phyloP scores from a whole-genome alignment of 306 rosid genomes.

The Begonia peltatifolia region DNA sequence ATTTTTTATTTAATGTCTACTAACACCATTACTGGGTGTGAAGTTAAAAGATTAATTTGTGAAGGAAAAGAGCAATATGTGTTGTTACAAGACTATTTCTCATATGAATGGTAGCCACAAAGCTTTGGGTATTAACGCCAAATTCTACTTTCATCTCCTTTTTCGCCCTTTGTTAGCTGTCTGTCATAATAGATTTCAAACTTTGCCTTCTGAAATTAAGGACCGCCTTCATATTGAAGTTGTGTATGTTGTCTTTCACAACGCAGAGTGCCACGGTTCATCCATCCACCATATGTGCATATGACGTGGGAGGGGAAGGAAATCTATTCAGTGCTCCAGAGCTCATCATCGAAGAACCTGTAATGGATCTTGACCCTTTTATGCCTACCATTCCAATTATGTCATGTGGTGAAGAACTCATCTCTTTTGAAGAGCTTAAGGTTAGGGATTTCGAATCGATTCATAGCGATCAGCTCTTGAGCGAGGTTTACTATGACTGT shows the following conservation, averaged over 20 bases:
- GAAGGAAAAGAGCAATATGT: too few relatives aligned
- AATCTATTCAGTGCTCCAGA: conserved; percentile 95
- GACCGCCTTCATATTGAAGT: background rate
- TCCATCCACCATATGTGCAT: conserved; percentile 50
- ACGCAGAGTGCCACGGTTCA: conserved; percentile 5
- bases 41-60: too few relatives aligned
- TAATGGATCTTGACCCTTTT: conserved; percentile 46
- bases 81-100: too few relatives aligned
- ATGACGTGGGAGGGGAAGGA: conserved; percentile 80
- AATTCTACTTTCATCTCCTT: too few relatives aligned
- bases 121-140: too few relatives aligned
- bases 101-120: too few relatives aligned
- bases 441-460: conserved; percentile 60
- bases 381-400: conserved; percentile 64
- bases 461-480: conserved; percentile 70
- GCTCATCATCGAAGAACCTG: conserved; percentile 54
- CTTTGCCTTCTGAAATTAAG: background rate
- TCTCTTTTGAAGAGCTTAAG: conserved; percentile 47
- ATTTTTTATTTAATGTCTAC: too few relatives aligned
- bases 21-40: too few relatives aligned
- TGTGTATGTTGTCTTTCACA: background rate
- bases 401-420: conserved; percentile 62
- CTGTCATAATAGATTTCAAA: background rate
- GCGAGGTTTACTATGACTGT: conserved; percentile 68
- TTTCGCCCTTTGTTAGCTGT: background rate